Conservation (phyloP, 306 rosid genomes). For the Abrus pulchellus region DNA sequence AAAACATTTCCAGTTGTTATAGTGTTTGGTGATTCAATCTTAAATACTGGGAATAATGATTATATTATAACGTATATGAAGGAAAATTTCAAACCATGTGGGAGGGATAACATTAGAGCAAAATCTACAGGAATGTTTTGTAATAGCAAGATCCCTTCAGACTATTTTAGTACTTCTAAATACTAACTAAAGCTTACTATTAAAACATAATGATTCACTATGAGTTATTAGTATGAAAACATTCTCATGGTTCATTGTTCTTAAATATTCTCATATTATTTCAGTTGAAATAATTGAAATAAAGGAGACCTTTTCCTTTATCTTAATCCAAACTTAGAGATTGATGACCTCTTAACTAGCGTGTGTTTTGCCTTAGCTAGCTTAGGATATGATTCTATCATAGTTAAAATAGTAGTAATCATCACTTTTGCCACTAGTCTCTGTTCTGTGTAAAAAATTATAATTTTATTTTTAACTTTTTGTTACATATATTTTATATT, state of each 20-base stretch:
- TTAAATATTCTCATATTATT: conserved; percentile 7
- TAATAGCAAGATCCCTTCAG: conserved; percentile 50
- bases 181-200: background rate
- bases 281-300: conserved; percentile 51
- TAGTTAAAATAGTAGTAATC: conserved; percentile 34
- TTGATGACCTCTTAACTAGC: too few species aligned
- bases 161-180: conserved; percentile 33
- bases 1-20: conserved; percentile 39
- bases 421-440: background rate
- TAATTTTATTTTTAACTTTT: background rate
- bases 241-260: background rate
- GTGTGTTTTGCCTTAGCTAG: too few species aligned
- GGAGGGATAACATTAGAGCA: conserved; percentile 45
- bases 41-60: conserved; percentile 48
- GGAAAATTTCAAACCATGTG: conserved; percentile 41
- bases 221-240: background rate
- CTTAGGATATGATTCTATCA: conserved; percentile 26
- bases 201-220: background rate
- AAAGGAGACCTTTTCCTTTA: conserved; percentile 21
- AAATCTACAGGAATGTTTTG: conserved; percentile 48
- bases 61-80: conserved; percentile 21
- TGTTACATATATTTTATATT: background rate
- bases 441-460: background rate
- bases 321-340: too few species aligned
- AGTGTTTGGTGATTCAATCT: conserved; percentile 49